phyloP scores from a whole-genome alignment of 169 alveolate species.

The Plasmodium sp. region DNA sequence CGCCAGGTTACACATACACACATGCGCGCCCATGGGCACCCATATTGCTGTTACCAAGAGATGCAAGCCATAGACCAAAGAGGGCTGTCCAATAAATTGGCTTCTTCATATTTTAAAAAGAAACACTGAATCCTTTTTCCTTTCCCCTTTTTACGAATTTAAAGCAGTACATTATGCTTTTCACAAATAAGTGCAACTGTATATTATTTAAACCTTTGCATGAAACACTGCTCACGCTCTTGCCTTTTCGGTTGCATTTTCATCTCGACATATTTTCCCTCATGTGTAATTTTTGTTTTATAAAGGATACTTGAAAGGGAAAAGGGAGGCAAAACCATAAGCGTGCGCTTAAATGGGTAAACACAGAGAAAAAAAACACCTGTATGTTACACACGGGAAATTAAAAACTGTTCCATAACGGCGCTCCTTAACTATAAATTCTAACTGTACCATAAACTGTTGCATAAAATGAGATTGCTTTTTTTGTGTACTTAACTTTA shows the following conservation, averaged over 20 bases:
- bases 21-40: background rate
- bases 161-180: background rate
- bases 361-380: background rate
- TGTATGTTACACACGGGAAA: background rate
- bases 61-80: background rate
- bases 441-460: background rate
- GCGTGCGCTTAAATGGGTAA: background rate
- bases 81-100: background rate
- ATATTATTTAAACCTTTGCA: background rate
- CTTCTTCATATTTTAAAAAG: conserved; percentile 16
- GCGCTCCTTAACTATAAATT: background rate
- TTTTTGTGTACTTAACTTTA: background rate
- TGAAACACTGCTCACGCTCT: background rate
- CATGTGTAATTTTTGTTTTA: background rate
- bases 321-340: background rate
- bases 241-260: background rate
- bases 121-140: background rate
- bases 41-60: conserved; percentile 1
- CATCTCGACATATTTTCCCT: background rate
- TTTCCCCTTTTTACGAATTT: background rate
- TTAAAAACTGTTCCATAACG: background rate
- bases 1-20: background rate
- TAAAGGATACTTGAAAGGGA: background rate
- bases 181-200: background rate
- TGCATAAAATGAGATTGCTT: background rate